Conservation (phyloP, 2,329 filamentous ascomycete species). For the Paraconiothyrium sp. region DNA sequence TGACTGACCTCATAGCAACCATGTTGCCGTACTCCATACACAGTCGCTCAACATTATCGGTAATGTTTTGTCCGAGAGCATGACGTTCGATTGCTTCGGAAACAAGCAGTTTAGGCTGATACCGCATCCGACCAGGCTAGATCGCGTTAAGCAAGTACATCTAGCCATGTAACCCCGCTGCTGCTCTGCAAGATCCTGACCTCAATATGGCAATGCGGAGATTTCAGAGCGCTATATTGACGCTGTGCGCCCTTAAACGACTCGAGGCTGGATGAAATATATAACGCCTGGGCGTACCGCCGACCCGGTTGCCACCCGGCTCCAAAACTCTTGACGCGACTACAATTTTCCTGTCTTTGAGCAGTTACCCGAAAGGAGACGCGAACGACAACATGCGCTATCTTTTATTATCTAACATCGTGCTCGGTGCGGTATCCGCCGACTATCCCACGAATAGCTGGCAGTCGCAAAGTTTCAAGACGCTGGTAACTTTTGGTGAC, state of each 20-base stretch:
- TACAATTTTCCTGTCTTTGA: not conserved
- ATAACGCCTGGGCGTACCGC: conserved; percentile 22
- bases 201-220: conserved; percentile 23
- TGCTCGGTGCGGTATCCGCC: conserved; percentile 28
- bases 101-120: conserved; percentile 41
- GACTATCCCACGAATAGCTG: conserved; percentile 35
- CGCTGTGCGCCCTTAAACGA: conserved; percentile 1
- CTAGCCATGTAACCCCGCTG: conserved; percentile 19
- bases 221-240: conserved; percentile 23
- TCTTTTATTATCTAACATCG: conserved; percentile 33
- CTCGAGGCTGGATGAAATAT: conserved; percentile 22
- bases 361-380: not conserved
- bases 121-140: conserved; percentile 20
- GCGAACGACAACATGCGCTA: conserved; percentile 27
- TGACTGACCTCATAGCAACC: not conserved
- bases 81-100: not conserved
- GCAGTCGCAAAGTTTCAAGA: conserved; percentile 63
- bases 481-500: conserved; percentile 76
- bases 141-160: conserved; percentile 23
- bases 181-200: conserved; percentile 22
- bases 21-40: not conserved
- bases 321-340: not conserved
- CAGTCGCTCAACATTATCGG: not conserved
- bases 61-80: not conserved
- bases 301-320: conserved; percentile 16